Percentiles rank a stretch among this genome's conserved stretches.
Evolutionary conservation across 2,329 filamentous ascomycete genomes (phyloP).

Genomic region (Samsoniella hepiali): DNA sequence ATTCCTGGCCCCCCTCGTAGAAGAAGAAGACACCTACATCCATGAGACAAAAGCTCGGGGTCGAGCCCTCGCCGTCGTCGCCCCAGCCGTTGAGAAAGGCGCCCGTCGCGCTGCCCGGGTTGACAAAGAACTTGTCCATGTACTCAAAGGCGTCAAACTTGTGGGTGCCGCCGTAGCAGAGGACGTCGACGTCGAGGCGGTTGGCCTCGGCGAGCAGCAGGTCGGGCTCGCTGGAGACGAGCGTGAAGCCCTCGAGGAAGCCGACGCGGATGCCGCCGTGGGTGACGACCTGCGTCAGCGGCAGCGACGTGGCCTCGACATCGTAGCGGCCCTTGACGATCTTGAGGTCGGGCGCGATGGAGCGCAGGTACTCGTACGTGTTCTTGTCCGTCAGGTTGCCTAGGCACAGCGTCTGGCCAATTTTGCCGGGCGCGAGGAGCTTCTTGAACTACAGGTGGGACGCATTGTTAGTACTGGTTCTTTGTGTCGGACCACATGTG

Average conservation of each 20-base stretch:
- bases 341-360: slow-evolving; percentile 69
- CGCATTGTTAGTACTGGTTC: background rate
- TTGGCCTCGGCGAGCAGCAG: slow-evolving; percentile 65
- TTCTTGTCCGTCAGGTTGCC: slow-evolving; percentile 77
- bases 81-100: slow-evolving; percentile 59
- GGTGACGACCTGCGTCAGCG: slow-evolving; percentile 62
- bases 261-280: slow-evolving; percentile 64
- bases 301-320: slow-evolving; percentile 63
- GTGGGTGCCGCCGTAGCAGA: slow-evolving; percentile 68
- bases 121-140: slow-evolving; percentile 72
- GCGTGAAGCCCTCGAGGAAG: slow-evolving; percentile 66
- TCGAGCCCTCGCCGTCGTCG: slow-evolving; percentile 65
- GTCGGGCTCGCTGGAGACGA: slow-evolving; percentile 65
- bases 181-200: slow-evolving; percentile 64
- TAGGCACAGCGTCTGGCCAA: slow-evolving; percentile 75
- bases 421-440: slow-evolving; percentile 78
- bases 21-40: slow-evolving; percentile 65
- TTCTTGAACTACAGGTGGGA: slow-evolving; percentile 67
- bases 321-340: slow-evolving; percentile 67
- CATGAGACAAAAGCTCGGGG: slow-evolving; percentile 95
- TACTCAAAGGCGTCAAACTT: slow-evolving; percentile 69
- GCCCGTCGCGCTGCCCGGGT: slow-evolving; percentile 64
- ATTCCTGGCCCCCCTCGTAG: background rate
- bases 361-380: slow-evolving; percentile 77
- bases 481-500: background rate